Evolutionary conservation across 305 asterid genomes (phyloP), one percentile per base, ranked within the genome.

Genomic region (Solanum hybrid): DNA sequence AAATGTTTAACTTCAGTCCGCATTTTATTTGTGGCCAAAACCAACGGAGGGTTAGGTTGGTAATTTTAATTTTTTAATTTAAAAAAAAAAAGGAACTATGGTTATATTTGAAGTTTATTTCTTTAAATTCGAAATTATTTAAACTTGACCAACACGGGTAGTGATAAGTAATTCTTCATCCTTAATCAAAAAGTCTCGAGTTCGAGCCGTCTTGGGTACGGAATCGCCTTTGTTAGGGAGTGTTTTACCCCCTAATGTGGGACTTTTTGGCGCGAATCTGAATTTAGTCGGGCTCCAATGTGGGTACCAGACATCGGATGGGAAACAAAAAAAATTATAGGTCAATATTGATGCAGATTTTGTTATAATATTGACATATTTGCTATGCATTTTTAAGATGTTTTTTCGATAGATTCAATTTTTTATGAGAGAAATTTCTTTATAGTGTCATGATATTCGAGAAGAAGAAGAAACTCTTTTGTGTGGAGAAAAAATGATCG

Each of bases 181-280:
- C 14, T 38, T 38, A 38, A 45, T 0, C 3, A 5, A 45, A 1
- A 14, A 0, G 64, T 45, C 3, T 13, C 7, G 64, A 15, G 19
- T 45, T 45, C 0, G 3, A 45, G 64, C 64, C 6, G 7, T 5
- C 60, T 45, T 13, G 60, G 19, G 17, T 45, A 45, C 0, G 6
- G 3, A 45, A 14, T 45, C 0, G 7, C 7, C 17, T 1, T 45
- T 45, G 45, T 45, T 45, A 45, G 19, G 3, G 17, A 2, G 6
- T 42, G 2, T 1, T 42, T 4, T 42, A 45, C 1, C 17, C 0
- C 19, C 0, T 42, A 45, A 13, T 14, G 15, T 45, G 19, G 1
- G 1, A 42, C 0, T 42, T 42, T 42, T 0, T 0, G 2, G 3
- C 0, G 2, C 7, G 19, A 45, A 45, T 45, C 1, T 0, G 0